Conservation (phyloP, 225 moss, liverwort and hornwort genomes). For the Neckera pumila region DNA sequence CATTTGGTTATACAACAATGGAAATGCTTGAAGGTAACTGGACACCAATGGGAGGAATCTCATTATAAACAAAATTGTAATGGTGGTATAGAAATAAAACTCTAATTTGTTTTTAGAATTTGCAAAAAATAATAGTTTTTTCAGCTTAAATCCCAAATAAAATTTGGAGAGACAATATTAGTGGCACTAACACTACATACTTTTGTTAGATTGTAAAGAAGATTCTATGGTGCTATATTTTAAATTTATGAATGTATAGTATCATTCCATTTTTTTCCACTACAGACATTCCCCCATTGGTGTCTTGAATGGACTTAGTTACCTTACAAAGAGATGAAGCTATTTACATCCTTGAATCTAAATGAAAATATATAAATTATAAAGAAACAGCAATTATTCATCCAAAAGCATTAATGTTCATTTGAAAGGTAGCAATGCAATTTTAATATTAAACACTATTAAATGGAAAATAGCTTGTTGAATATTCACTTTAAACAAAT, state of each 20-base stretch:
- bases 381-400: accelerated
- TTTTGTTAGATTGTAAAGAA: not conserved
- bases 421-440: not conserved
- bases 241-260: not conserved
- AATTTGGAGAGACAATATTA: accelerated
- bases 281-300: accelerated
- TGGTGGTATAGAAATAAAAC: not conserved
- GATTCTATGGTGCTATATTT: not conserved
- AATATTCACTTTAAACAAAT: too few relatives aligned
- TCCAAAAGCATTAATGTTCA: not conserved
- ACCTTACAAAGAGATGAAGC: not conserved
- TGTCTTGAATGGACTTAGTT: accelerated
- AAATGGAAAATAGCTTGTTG: not conserved
- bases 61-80: not conserved
- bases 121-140: not conserved
- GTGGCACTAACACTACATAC: not conserved
- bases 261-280: not conserved
- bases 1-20: too few relatives aligned
- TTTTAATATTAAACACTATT: not conserved
- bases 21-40: not conserved
- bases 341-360: not conserved
- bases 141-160: not conserved
- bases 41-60: not conserved
- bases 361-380: not conserved
- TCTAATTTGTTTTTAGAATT: not conserved